phyloP scores from a whole-genome alignment of 371 early-diverging fungal species.

The Mortierella polycephala region DNA sequence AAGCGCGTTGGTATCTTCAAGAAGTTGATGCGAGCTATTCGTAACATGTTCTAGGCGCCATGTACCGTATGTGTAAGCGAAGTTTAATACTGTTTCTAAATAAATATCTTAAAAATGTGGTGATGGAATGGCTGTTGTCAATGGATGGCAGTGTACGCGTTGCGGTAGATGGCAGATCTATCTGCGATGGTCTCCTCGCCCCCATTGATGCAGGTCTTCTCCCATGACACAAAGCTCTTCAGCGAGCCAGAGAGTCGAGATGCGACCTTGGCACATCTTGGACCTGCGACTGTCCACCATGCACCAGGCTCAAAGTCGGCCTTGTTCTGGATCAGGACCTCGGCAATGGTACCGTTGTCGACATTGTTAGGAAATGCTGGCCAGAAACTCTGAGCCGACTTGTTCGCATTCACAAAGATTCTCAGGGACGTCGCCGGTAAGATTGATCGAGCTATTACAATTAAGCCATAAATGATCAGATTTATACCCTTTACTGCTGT shows the following conservation, averaged over 20 bases:
- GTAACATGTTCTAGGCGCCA: constrained; percentile 14
- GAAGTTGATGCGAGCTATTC: constrained; percentile 40
- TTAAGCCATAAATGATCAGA: neutral
- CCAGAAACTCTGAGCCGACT: constrained; percentile 21
- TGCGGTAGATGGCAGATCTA: constrained; percentile 15
- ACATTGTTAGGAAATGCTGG: constrained; percentile 18
- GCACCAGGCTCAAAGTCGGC: constrained; percentile 49
- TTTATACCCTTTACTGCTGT: neutral
- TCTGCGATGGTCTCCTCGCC: constrained; percentile 13
- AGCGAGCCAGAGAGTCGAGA: constrained; percentile 7
- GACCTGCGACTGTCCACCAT: constrained; percentile 47
- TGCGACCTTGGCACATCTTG: constrained; percentile 21
- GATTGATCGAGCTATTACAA: constrained; percentile 34
- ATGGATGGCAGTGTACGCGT: constrained; percentile 5
- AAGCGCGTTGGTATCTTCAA: constrained; percentile 46
- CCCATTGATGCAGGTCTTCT: constrained; percentile 33
- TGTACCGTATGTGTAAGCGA: neutral
- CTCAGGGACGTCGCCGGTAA: constrained; percentile 30
- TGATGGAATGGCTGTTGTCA: neutral
- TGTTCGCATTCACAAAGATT: constrained; percentile 29
- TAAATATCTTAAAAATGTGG: no score
- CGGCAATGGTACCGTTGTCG: constrained; percentile 16
- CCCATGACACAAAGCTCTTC: constrained; percentile 21
- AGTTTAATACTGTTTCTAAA: neutral
- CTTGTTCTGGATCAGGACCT: constrained; percentile 38